Conservation (phyloP, 371 early-diverging fungal species). For the Syncephalis plumigaleata region DNA sequence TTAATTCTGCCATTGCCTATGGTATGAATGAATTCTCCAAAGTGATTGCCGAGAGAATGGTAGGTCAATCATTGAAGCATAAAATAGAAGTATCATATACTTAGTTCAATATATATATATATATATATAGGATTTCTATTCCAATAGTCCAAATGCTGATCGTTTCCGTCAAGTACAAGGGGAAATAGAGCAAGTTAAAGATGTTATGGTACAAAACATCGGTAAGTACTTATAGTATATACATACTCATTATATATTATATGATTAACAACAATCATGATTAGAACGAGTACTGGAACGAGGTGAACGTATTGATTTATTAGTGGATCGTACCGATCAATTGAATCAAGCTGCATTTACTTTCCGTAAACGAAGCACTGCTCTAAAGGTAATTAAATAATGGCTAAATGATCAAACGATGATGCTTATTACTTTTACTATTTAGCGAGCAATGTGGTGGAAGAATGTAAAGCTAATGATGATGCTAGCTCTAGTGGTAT, state of each 20-base stretch:
- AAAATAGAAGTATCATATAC: too few relatives aligned
- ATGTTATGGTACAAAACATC: slow-evolving; percentile 89
- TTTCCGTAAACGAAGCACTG: slow-evolving; percentile 76
- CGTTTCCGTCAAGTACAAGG: slow-evolving; percentile 66
- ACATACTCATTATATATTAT: slow-evolving; percentile 55
- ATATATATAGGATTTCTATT: slow-evolving; percentile 41
- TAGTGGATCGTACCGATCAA: slow-evolving; percentile 82
- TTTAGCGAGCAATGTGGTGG: slow-evolving; percentile 78
- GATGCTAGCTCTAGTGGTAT: slow-evolving; percentile 36
- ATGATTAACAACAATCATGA: slow-evolving; percentile 31
- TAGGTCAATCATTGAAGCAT: slow-evolving; percentile 9
- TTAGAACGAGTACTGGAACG: slow-evolving; percentile 76
- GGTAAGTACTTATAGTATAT: slow-evolving; percentile 17
- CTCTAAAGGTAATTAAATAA: slow-evolving; percentile 34
- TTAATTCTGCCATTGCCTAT: slow-evolving; percentile 42
- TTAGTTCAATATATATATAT: too few relatives aligned
- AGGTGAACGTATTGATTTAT: slow-evolving; percentile 75
- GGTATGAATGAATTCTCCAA: slow-evolving; percentile 71
- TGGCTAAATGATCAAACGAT: neutral
- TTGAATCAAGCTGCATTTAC: slow-evolving; percentile 76
- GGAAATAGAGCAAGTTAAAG: slow-evolving; percentile 84
- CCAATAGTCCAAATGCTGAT: slow-evolving; percentile 54
- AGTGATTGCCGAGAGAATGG: slow-evolving; percentile 65
- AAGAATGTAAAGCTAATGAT: slow-evolving; percentile 71
- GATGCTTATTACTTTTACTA: neutral